phyloP scores from a whole-genome alignment of 2,329 filamentous ascomycete species.

The Penicillium sp. region DNA sequence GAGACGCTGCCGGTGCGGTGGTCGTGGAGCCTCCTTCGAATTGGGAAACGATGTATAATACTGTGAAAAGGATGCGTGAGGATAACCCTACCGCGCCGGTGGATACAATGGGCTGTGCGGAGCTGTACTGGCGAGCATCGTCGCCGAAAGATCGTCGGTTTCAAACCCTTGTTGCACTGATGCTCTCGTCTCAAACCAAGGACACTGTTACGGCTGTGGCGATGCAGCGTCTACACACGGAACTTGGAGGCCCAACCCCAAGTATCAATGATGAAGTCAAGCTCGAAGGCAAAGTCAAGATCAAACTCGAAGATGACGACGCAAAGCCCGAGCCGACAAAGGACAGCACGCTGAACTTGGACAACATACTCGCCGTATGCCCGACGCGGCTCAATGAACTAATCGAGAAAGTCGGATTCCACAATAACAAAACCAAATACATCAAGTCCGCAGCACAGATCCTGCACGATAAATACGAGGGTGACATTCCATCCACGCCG shows the following conservation, averaged over 20 bases:
- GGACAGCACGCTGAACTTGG: slow-evolving; percentile 66
- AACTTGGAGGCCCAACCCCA: slow-evolving; percentile 57
- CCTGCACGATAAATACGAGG: slow-evolving; percentile 69
- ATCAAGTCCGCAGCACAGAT: slow-evolving; percentile 77
- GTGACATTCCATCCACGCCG: slow-evolving; percentile 81
- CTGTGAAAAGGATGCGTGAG: slow-evolving; percentile 77
- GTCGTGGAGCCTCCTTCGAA: slow-evolving; percentile 67
- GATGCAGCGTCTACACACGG: slow-evolving; percentile 77
- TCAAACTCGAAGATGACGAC: slow-evolving; percentile 29
- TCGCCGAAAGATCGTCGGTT: slow-evolving; percentile 68
- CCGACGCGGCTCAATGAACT: slow-evolving; percentile 70
- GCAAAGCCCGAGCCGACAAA: slow-evolving; percentile 28
- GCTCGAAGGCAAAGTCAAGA: slow-evolving; percentile 20
- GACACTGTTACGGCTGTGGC: slow-evolving; percentile 86
- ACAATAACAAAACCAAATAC: slow-evolving; percentile 89
- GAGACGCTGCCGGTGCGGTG: slow-evolving; percentile 40
- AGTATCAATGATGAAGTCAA: slow-evolving; percentile 11
- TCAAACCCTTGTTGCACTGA: slow-evolving; percentile 83
- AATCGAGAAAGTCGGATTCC: slow-evolving; percentile 86
- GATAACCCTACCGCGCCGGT: slow-evolving; percentile 75
- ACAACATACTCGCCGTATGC: slow-evolving; percentile 75
- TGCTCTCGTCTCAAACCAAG: slow-evolving; percentile 92
- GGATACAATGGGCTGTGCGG: slow-evolving; percentile 92
- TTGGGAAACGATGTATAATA: slow-evolving; percentile 81
- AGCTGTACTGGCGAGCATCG: slow-evolving; percentile 49